Conservation (phyloP, 306 rosid species). For the Glycine tomentella region DNA sequence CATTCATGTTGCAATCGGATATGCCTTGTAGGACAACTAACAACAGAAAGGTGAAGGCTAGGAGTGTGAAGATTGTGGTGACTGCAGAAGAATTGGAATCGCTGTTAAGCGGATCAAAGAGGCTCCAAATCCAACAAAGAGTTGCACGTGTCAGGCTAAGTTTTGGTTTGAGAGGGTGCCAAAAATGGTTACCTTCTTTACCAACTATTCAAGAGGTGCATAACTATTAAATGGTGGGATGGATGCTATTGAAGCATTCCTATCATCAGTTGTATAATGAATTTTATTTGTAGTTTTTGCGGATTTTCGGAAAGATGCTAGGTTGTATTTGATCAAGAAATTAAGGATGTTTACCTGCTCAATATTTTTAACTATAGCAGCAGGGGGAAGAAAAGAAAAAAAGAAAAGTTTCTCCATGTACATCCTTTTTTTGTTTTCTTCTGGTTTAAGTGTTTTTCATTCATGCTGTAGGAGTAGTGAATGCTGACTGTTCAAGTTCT, state of each 20-base stretch:
- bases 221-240: slow-evolving; percentile 40
- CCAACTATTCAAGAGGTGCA: slow-evolving; percentile 62
- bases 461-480: not conserved
- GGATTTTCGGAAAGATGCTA: slow-evolving; percentile 4
- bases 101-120: slow-evolving; percentile 57
- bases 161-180: slow-evolving; percentile 37
- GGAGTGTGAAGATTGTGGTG: slow-evolving; percentile 66
- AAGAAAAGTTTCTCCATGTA: slow-evolving; percentile 18
- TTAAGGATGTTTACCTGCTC: slow-evolving; percentile 35
- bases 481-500: slow-evolving; percentile 20
- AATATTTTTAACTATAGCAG: slow-evolving; percentile 21
- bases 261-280: slow-evolving; percentile 32
- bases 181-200: slow-evolving; percentile 67
- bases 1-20: slow-evolving; percentile 46
- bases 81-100: slow-evolving; percentile 62
- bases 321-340: slow-evolving; percentile 18
- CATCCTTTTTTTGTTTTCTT: slow-evolving; percentile 29
- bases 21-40: slow-evolving; percentile 30
- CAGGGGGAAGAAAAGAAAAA: slow-evolving; percentile 25
- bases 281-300: slow-evolving; percentile 12
- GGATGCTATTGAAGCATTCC: slow-evolving; percentile 13
- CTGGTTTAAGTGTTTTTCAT: slow-evolving; percentile 9
- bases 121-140: slow-evolving; percentile 39
- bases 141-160: slow-evolving; percentile 33
- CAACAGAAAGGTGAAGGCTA: slow-evolving; percentile 42